Evolutionary conservation across 2,329 filamentous ascomycete genomes (phyloP).

Genomic region (Claviceps sp.): DNA sequence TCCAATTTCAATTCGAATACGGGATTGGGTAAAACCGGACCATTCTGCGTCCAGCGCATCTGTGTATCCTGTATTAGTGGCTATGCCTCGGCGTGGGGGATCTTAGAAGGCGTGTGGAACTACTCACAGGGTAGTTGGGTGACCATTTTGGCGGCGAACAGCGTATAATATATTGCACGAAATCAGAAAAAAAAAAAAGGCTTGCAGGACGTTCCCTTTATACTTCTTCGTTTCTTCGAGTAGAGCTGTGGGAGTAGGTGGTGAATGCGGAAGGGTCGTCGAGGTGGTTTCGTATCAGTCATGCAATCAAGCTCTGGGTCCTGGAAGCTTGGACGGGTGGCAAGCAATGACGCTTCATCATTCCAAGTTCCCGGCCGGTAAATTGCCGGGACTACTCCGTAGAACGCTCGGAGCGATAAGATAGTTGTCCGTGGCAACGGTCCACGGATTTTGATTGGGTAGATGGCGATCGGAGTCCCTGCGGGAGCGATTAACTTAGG

Average conservation of each 20-base stretch:
- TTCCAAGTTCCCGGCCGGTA: not conserved
- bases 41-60: conserved; percentile 97
- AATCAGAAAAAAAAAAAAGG: too few species aligned
- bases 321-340: not conserved
- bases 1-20: too few species aligned
- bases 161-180: not conserved
- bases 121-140: conserved; percentile 35
- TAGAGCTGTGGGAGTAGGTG: not conserved
- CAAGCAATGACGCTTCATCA: conserved; percentile 2
- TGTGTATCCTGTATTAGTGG: conserved; percentile 22
- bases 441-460: not conserved
- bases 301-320: too few species aligned
- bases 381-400: not conserved
- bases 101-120: not conserved
- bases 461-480: not conserved
- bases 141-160: conserved; percentile 23
- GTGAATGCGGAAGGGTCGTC: not conserved
- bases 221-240: not conserved
- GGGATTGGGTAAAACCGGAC: conserved; percentile 33
- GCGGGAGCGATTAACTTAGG: not conserved
- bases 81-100: not conserved
- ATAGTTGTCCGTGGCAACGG: conserved; percentile 8
- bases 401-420: not conserved
- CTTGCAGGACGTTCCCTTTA: not conserved
- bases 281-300: not conserved